phyloP scores from a whole-genome alignment of 2,329 filamentous ascomycete genomes.

The Aspergillus calidoustus region DNA sequence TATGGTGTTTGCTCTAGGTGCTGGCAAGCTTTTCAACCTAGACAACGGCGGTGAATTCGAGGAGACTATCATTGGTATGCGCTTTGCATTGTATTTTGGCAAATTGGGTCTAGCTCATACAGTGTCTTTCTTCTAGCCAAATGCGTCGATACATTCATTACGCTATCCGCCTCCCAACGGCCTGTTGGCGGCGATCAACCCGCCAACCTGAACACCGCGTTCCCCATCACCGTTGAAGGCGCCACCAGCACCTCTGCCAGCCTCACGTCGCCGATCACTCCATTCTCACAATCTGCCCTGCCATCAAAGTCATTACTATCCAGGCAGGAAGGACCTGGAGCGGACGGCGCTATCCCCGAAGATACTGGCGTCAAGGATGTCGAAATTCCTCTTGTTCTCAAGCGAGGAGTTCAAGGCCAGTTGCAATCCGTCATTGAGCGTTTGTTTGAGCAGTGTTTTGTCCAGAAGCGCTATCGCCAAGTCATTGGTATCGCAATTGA shows the following conservation, averaged over 20 bases:
- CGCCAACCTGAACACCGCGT: slow-evolving; percentile 79
- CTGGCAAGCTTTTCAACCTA: slow-evolving; percentile 92
- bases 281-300: slow-evolving; percentile 90
- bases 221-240: slow-evolving; percentile 69
- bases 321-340: slow-evolving; percentile 68
- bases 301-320: slow-evolving; percentile 96
- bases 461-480: slow-evolving; percentile 85
- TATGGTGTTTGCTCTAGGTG: slow-evolving; percentile 95
- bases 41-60: slow-evolving; percentile 93
- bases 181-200: slow-evolving; percentile 57
- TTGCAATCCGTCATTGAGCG: slow-evolving; percentile 84
- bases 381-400: slow-evolving; percentile 67
- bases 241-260: slow-evolving; percentile 67
- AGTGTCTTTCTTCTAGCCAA: slow-evolving; percentile 61
- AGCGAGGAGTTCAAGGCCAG: slow-evolving; percentile 75
- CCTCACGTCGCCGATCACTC: slow-evolving; percentile 85
- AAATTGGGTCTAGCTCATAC: slow-evolving; percentile 12
- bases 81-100: not conserved
- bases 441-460: slow-evolving; percentile 87
- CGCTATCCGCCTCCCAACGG: slow-evolving; percentile 67
- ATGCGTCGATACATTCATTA: slow-evolving; percentile 97
- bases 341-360: slow-evolving; percentile 60
- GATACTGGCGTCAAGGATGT: slow-evolving; percentile 59
- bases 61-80: slow-evolving; percentile 88
- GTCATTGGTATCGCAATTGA: slow-evolving; percentile 97